Evolutionary conservation across 202 grass and related monocot genomes (phyloP), one percentile per base, ranked within the genome.

Genomic region (Setaria viridis): DNA sequence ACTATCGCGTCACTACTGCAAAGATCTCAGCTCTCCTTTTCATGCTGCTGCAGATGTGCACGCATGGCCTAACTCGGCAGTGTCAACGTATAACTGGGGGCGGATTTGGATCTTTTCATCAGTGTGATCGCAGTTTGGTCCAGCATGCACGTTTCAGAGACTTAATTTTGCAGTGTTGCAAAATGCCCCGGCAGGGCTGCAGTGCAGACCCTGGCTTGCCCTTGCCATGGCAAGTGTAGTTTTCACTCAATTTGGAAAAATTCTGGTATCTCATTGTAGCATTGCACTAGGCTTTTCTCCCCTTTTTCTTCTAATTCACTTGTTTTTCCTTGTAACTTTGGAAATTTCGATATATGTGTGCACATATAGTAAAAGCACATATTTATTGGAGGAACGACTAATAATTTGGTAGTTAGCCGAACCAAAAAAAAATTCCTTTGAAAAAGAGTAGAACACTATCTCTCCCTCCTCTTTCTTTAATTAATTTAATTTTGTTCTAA

Each of bases 61-160:
- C 43, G 43, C 48, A 50, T 30, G 45, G 57, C 59, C 66, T 72
- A 85, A 62, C 41, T 43, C 72, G 15, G 46, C 46, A 33, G 46
- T 12, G 67, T 84, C 82, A 64, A 74, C 57, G 70, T 49, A 43
- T 39, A 41, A 49, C 82, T 6, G 42, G 14, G 51, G 76, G 1
- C n/a, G 32, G 45, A 51, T 19, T 69, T 82, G 79, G 85, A 82
- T 87, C 85, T 82, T 87, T 80, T 81, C 67, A 68, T 82, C 78
- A 50, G 71, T 32, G 39, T 70, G 51, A 51, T 70, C 19, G 29
- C 62, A 60, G 35, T 62, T 62, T 82, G 85, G 85, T 58, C 41
- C 85, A 59, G 39, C 41, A 51, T 33, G 14, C 47, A 15, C 51
- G 71, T 68, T 68, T 82, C 62, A 77, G 79, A 70, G 65, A 69